These are phyloP conservation scores for Fonsecaea multimorphosa DNA, from an alignment of 2,329 filamentous ascomycete genomes.

Conservation along the genomic window DNA sequence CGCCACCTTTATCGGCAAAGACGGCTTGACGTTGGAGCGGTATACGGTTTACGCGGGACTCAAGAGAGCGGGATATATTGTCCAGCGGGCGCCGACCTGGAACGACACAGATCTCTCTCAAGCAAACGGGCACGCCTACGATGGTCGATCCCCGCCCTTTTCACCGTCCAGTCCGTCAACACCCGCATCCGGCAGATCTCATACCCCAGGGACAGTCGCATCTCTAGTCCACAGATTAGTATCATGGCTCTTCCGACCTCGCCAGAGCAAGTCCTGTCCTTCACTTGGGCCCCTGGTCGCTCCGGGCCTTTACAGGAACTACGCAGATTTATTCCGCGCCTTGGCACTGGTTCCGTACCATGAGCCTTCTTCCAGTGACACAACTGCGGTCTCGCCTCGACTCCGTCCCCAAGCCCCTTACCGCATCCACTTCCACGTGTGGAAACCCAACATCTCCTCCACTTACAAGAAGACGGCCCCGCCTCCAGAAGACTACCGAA, in stretches of 20 bases:
- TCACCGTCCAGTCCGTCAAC: neutral
- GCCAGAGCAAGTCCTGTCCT: constrained; percentile 30
- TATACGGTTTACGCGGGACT: constrained; percentile 88
- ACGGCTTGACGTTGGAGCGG: constrained; percentile 71
- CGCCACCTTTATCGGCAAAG: constrained; percentile 76
- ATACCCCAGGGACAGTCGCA: constrained; percentile 9
- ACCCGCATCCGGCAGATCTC: neutral
- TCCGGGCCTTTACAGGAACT: constrained; percentile 70
- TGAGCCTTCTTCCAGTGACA: constrained; percentile 56
- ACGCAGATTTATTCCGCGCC: constrained; percentile 74
- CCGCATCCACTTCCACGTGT: constrained; percentile 78
- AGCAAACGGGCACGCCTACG: constrained; percentile 25
- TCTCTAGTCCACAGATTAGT: constrained; percentile 62
- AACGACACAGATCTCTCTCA: constrained; percentile 43
- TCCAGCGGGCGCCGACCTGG: constrained; percentile 71
- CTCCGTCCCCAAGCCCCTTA: constrained; percentile 59
- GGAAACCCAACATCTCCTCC: constrained; percentile 68
- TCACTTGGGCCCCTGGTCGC: constrained; percentile 63
- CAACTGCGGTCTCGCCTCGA: constrained; percentile 26
- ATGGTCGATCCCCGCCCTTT: neutral
- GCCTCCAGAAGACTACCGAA: constrained; percentile 78
- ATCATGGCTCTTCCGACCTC: constrained; percentile 50
- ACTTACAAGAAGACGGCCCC: constrained; percentile 81
- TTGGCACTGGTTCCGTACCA: constrained; percentile 76
- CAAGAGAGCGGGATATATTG: constrained; percentile 80